Conservation (phyloP, 2,329 filamentous ascomycete genomes). For the Pseudogymnoascus sp. region DNA sequence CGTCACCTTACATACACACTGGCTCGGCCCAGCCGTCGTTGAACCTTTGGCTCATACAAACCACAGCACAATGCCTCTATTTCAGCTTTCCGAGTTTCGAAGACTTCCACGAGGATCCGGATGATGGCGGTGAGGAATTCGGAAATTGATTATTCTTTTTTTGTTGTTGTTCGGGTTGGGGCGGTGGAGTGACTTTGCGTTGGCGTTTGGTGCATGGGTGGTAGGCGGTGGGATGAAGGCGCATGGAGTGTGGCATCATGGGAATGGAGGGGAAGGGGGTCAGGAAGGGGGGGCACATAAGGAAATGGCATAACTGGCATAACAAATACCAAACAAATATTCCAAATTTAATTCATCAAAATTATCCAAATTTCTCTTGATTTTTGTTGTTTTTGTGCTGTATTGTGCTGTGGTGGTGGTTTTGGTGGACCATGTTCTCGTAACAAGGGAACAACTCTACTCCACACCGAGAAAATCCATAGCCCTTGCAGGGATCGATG, state of each 20-base stretch:
- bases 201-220: conserved; percentile 5
- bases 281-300: neutral
- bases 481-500: conserved; percentile 2
- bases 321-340: conserved; percentile 7
- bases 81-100: conserved; percentile 71
- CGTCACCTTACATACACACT: neutral
- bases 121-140: conserved; percentile 23
- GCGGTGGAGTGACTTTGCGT: conserved; percentile 7
- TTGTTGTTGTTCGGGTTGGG: neutral
- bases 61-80: conserved; percentile 37
- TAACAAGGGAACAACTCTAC: neutral
- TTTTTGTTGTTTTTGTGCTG: neutral
- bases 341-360: neutral
- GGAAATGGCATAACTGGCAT: neutral
- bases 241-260: neutral
- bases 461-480: neutral
- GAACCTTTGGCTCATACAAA: neutral
- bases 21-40: neutral
- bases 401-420: neutral
- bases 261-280: neutral
- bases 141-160: conserved; percentile 5
- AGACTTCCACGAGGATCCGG: conserved; percentile 50
- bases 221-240: neutral
- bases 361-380: neutral
- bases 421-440: neutral